Percentiles rank a stretch among this genome's conserved stretches.
Conservation (phyloP, 1,139 yeast species). For the Saccharomycopsis hybrid region DNA sequence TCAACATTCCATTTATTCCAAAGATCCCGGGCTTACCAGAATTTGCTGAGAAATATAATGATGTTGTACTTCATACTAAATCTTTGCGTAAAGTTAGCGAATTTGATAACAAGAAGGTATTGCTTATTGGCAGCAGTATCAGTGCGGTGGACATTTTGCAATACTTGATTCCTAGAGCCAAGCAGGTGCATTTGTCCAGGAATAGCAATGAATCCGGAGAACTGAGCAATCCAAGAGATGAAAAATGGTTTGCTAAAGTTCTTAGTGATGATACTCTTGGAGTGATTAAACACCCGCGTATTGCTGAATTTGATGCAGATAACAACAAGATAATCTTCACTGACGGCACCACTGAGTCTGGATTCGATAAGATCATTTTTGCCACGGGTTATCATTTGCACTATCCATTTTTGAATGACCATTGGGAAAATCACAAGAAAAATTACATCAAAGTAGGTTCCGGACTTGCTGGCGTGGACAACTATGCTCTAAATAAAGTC, state of each 20-base stretch:
- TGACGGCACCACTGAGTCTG: conserved; percentile 35
- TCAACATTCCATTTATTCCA: neutral
- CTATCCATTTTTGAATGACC: neutral
- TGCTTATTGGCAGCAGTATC: neutral
- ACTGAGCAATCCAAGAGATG: neutral
- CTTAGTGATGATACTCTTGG: neutral
- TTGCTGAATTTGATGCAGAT: neutral
- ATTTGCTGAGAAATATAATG: neutral
- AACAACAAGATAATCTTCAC: conserved; percentile 23
- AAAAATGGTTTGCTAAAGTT: neutral
- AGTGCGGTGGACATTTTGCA: no score
- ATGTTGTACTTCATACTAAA: neutral
- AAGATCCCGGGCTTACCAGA: neutral
- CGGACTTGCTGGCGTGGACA: neutral
- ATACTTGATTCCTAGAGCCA: no score
- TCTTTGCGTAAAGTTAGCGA: neutral
- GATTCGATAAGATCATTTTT: conserved; percentile 38
- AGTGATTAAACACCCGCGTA: neutral
- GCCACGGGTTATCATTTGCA: neutral
- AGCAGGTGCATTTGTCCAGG: no score
- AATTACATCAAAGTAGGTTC: neutral
- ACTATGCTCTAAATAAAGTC: no score
- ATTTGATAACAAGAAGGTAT: neutral
- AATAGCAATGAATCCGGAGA: neutral
- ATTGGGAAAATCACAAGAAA: neutral